Evolutionary conservation across 2,329 filamentous ascomycete species (phyloP).

Genomic region (Aciculosporium take): DNA sequence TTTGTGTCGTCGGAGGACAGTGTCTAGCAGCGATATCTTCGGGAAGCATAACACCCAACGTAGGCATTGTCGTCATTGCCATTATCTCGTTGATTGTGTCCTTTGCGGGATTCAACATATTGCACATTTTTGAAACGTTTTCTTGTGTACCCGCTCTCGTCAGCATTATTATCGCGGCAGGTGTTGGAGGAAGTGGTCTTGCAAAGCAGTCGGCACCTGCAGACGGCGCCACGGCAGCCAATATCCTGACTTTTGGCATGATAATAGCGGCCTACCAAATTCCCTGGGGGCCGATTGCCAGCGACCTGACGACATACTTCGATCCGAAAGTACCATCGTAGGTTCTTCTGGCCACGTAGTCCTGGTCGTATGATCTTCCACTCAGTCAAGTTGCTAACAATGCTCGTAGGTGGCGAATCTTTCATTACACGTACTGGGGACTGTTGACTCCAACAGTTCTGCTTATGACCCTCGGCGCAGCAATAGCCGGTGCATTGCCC

Average conservation of each 20-base stretch:
- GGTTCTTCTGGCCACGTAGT: constrained; percentile 9
- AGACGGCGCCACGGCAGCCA: constrained; percentile 27
- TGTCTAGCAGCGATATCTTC: constrained; percentile 39
- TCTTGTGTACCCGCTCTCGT: constrained; percentile 42
- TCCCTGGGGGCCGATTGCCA: constrained; percentile 44
- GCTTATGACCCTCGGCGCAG: constrained; percentile 48
- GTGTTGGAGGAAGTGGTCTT: constrained; percentile 37
- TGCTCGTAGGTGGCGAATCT: constrained; percentile 25
- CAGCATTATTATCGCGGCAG: constrained; percentile 38
- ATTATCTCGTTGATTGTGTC: constrained; percentile 43
- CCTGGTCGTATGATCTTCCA: neutral
- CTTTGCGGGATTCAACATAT: constrained; percentile 43
- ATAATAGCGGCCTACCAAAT: constrained; percentile 50
- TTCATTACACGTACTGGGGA: constrained; percentile 42
- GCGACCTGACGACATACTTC: constrained; percentile 48
- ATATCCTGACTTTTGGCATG: constrained; percentile 42
- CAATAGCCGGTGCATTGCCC: constrained; percentile 45
- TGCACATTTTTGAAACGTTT: constrained; percentile 45
- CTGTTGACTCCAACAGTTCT: constrained; percentile 39
- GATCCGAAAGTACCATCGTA: constrained; percentile 39
- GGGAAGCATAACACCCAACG: constrained; percentile 33
- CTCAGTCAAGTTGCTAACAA: constrained; percentile 4
- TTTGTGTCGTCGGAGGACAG: constrained; percentile 45
- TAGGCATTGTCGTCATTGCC: constrained; percentile 47
- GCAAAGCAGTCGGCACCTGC: constrained; percentile 29